Base-by-base conservation (phyloP, 2,329 filamentous ascomycete species). In the Alternaria alternata region DNA sequence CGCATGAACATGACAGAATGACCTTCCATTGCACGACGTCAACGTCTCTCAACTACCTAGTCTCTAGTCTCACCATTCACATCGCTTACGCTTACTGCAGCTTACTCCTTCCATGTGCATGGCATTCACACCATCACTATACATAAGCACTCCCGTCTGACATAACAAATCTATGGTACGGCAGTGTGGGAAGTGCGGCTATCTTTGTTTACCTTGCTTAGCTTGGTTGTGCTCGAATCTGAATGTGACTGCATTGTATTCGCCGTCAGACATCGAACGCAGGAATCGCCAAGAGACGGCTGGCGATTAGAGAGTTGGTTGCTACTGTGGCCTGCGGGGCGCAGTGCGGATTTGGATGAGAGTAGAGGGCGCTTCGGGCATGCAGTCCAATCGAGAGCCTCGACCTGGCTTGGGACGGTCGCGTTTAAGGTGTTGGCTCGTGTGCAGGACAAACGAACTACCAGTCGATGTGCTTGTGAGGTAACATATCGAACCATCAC, bases 81-180 rank as follows among this genome's bases (percentile, higher is more conserved):
- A 57, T 51, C 49, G 41, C 57, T 65, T 61, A 53, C 64, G 70
- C 68, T 74, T 65, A 72, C 70, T 61, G 68, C 64, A 46, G 67
- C 67, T 74, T 70, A 73, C 61, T 34, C 39, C 42, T 65, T 62
- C 62, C 30, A 68, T 67, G 64, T 74, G 70, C 66, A 65, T 57
- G 18, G 20, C 5, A 16, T 16, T 20, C 39, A 36, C 18, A 24
- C 39, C 9, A 42, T 9, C 20, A 36, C 32, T 24, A 24, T 5
- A 14, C 38, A 38, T 60, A 44, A 63, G 53, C 63, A 62, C 53
- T 51, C 59, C 39, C 57, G 61, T 69, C 64, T 70, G 67, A 69
- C 62, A 41, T 18, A 41, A 42, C 20, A 18, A 61, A 69, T 62
- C 39, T 41, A 18, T 51, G 20, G 52, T 43, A 41, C 47, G 57